Evolutionary conservation across 1,284 basidiomycete genomes (phyloP).

Genomic region (Ceratobasidium theobromae): DNA sequence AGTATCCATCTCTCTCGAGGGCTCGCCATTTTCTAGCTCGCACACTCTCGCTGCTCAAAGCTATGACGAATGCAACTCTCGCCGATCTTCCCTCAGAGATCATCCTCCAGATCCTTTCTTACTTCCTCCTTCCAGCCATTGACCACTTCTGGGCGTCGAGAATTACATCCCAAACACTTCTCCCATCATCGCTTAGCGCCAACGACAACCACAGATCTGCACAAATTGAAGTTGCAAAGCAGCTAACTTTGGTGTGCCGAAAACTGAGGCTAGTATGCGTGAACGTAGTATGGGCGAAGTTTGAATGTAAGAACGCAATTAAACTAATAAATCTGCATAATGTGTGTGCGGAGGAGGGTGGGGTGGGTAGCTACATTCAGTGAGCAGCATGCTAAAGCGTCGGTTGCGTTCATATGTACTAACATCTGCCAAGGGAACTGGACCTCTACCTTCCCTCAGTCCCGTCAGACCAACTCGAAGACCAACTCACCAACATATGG

Average conservation of each 20-base stretch:
- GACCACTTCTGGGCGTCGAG: neutral
- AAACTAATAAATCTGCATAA: neutral
- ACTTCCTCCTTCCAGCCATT: neutral
- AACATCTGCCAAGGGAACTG: neutral
- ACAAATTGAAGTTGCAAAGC: neutral
- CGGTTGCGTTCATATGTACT: neutral
- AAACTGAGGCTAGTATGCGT: neutral
- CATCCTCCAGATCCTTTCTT: neutral
- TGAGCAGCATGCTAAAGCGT: neutral
- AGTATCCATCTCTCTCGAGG: too few species aligned
- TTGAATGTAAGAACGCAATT: neutral
- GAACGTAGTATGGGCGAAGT: neutral
- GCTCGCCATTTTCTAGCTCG: too few species aligned
- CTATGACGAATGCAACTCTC: too few species aligned
- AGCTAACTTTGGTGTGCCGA: neutral
- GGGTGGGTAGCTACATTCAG: neutral
- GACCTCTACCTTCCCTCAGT: neutral
- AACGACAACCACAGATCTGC: neutral
- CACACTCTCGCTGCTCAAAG: too few species aligned
- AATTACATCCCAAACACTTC: neutral
- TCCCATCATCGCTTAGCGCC: neutral
- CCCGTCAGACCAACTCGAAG: neutral
- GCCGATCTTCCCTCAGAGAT: constrained; percentile 6
- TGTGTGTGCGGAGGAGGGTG: neutral
- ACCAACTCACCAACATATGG: constrained; percentile 4